Conservation (phyloP, 2,329 filamentous ascomycete genomes). For the Curvularia lunata region DNA sequence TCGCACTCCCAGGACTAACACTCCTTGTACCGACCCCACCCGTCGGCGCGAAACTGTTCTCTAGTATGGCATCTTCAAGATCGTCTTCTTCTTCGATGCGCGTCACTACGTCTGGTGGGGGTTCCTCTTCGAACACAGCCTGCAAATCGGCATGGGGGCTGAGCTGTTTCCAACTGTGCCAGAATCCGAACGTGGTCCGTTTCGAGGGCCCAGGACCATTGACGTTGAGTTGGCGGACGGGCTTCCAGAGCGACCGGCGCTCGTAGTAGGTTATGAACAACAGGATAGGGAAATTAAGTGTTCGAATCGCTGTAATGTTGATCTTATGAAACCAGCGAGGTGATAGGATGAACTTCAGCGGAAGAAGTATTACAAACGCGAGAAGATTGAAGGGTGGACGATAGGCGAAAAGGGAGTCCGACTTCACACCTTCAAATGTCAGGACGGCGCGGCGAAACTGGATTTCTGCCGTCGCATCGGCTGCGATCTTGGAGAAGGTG, state of each 20-base stretch:
- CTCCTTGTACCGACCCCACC: conserved; percentile 29
- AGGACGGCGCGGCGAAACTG: conserved; percentile 81
- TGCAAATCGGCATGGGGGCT: conserved; percentile 75
- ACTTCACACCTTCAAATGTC: conserved; percentile 85
- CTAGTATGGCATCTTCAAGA: conserved; percentile 53
- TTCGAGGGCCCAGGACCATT: conserved; percentile 47
- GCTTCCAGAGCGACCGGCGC: conserved; percentile 71
- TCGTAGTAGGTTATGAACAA: conserved; percentile 74
- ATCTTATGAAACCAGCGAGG: conserved; percentile 90
- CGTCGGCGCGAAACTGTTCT: conserved; percentile 47
- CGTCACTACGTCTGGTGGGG: conserved; percentile 62
- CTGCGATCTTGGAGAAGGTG: conserved; percentile 79
- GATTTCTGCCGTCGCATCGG: conserved; percentile 80
- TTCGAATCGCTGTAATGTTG: conserved; percentile 76
- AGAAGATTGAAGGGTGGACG: conserved; percentile 84
- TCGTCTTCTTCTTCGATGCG: conserved; percentile 59
- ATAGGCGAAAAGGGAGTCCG: conserved; percentile 82
- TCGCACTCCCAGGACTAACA: conserved; percentile 41
- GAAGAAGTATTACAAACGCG: conserved; percentile 74
- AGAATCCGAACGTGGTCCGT: conserved; percentile 48
- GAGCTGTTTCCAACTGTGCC: conserved; percentile 69
- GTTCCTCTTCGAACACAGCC: conserved; percentile 74
- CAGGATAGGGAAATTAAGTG: conserved; percentile 77
- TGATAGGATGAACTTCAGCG: conserved; percentile 78
- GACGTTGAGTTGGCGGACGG: conserved; percentile 37